phyloP scores from a whole-genome alignment of 148 eudicot species.

The Camellia granthamiana region DNA sequence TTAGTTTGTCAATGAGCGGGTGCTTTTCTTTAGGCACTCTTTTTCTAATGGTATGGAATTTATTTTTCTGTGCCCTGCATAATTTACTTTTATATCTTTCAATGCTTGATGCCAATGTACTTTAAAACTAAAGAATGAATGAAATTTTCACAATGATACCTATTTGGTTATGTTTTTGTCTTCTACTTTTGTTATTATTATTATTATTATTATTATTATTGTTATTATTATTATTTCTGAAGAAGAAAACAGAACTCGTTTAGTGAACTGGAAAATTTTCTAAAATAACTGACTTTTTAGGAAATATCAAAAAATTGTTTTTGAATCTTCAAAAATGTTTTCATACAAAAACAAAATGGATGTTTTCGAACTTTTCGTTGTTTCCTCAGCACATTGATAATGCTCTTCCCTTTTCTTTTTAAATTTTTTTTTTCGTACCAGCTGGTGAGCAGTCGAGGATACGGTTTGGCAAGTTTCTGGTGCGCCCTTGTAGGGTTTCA shows the following conservation, averaged over 20 bases:
- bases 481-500: conserved; percentile 69
- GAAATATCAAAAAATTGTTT: too few relatives aligned
- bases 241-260: too few relatives aligned
- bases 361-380: not conserved
- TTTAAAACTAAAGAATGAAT: too few relatives aligned
- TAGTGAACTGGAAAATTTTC: too few relatives aligned
- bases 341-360: too few relatives aligned
- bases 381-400: not conserved
- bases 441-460: conserved; percentile 54
- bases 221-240: too few relatives aligned
- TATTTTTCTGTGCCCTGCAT: not conserved
- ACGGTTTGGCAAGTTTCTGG: conserved; percentile 68
- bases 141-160: not conserved
- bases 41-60: conserved; percentile 53
- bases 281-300: too few relatives aligned
- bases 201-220: too few relatives aligned
- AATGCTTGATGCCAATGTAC: not conserved
- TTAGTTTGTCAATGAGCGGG: conserved; percentile 68
- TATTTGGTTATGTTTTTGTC: not conserved
- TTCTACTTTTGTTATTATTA: too few relatives aligned
- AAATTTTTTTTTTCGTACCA: conserved; percentile 21
- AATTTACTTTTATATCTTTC: not conserved
- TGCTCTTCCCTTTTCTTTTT: not conserved
- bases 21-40: conserved; percentile 65
- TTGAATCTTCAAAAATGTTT: too few relatives aligned